These are phyloP conservation scores for Fusarium denticulatum DNA, from an alignment of 2,329 filamentous ascomycete genomes.

Conservation along the genomic window DNA sequence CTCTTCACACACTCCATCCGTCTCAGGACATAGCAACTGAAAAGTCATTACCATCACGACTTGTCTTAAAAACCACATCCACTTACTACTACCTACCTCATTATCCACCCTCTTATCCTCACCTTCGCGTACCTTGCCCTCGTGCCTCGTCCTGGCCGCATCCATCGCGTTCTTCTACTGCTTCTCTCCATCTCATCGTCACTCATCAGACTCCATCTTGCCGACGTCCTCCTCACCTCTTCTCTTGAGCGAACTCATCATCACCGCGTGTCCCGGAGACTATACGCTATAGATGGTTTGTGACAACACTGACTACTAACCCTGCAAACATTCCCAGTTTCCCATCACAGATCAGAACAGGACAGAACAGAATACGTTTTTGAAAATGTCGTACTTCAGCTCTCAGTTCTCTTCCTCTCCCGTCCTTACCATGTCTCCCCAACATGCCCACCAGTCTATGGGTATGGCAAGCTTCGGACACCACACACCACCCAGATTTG, in stretches of 20 bases:
- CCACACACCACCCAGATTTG: slow-evolving; percentile 41
- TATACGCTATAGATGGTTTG: slow-evolving; percentile 45
- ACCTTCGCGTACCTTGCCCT: slow-evolving; percentile 20
- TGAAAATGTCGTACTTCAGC: slow-evolving; percentile 57
- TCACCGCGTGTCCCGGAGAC: slow-evolving; percentile 23
- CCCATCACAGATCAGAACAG: slow-evolving; percentile 8
- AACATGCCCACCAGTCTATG: slow-evolving; percentile 48
- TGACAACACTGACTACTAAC: slow-evolving; percentile 48
- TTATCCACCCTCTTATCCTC: not conserved
- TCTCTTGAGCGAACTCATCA: slow-evolving; percentile 19
- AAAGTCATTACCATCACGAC: slow-evolving; percentile 7
- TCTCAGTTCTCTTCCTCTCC: slow-evolving; percentile 57
- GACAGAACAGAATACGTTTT: slow-evolving; percentile 3
- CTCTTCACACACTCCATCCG: not conserved
- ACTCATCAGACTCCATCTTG: not conserved
- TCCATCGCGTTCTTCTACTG: slow-evolving; percentile 4
- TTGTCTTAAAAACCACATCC: slow-evolving; percentile 3
- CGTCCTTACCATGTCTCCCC: slow-evolving; percentile 53
- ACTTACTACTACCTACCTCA: not conserved
- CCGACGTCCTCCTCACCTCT: not conserved
- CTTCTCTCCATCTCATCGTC: not conserved
- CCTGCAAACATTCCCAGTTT: slow-evolving; percentile 35
- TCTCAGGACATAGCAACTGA: slow-evolving; percentile 2
- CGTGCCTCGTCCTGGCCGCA: slow-evolving; percentile 23
- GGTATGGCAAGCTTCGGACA: slow-evolving; percentile 45